A percentile compares a stretch with the other conserved stretches of the same genome.
Conservation (phyloP, 768 basidiomycete genomes). For the Macrolepiota fuliginosa region DNA sequence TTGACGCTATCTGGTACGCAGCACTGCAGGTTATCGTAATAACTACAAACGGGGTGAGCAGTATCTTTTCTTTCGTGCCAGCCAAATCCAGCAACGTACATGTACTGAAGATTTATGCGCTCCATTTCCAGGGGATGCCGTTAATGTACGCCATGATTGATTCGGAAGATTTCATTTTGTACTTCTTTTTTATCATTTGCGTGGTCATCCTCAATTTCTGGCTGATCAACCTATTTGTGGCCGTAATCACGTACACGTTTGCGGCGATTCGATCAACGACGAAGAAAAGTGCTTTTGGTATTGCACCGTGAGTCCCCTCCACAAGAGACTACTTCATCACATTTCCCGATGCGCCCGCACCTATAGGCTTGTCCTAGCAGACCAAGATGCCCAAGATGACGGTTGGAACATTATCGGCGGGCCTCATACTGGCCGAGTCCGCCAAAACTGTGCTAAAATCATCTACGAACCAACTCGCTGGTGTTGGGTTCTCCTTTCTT, state of each 20-base stretch:
- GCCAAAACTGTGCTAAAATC: conserved; percentile 47
- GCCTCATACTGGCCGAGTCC: conserved; percentile 27
- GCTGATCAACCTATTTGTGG: conserved; percentile 91
- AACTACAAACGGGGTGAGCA: conserved; percentile 69
- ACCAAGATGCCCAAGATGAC: conserved; percentile 61
- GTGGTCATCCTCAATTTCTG: conserved; percentile 90
- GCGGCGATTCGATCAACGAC: conserved; percentile 84
- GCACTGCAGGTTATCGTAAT: conserved; percentile 77
- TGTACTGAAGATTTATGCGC: neutral
- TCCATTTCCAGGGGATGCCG: conserved; percentile 61
- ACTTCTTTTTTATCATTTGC: conserved; percentile 81
- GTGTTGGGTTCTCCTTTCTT: conserved; percentile 75
- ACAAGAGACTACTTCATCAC: neutral
- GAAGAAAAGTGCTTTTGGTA: conserved; percentile 89
- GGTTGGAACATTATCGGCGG: conserved; percentile 50
- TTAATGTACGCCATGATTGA: conserved; percentile 91
- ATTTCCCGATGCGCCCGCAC: neutral
- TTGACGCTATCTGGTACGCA: conserved; percentile 84
- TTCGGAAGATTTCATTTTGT: conserved; percentile 85
- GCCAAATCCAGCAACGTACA: neutral
- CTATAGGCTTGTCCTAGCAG: conserved; percentile 25
- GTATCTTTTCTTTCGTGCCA: neutral
- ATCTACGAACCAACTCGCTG: conserved; percentile 59
- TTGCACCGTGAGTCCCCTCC: conserved; percentile 50
- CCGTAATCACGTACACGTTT: conserved; percentile 94